phyloP scores from a whole-genome alignment of 2,329 filamentous ascomycete species.

The Penicillium sp. region DNA sequence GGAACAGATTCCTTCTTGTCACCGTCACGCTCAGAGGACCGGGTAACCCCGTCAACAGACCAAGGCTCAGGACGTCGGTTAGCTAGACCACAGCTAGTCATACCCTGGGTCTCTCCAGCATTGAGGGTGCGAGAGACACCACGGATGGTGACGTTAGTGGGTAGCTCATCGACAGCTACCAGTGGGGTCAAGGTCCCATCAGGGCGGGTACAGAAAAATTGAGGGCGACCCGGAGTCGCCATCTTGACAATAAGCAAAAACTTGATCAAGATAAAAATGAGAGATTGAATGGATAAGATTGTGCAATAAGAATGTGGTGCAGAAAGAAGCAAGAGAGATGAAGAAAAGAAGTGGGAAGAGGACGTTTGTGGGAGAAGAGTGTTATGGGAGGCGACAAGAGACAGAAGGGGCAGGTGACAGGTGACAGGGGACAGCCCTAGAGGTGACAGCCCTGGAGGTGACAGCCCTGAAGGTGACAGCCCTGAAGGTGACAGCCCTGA shows the following conservation, averaged over 20 bases:
- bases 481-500: neutral
- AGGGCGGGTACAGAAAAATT: conserved; percentile 37
- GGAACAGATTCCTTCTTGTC: conserved; percentile 4
- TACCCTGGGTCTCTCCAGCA: conserved; percentile 34
- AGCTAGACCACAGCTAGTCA: conserved; percentile 36
- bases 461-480: neutral
- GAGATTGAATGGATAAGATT: neutral
- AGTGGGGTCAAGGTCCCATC: conserved; percentile 37
- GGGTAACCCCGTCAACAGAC: conserved; percentile 24
- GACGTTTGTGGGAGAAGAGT: neutral
- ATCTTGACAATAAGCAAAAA: conserved; percentile 9
- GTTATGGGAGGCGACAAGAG: neutral
- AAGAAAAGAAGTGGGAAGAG: conserved; percentile 7
- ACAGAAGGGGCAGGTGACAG: neutral
- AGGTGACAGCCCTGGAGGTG: neutral
- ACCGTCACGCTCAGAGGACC: neutral
- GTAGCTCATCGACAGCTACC: conserved; percentile 41
- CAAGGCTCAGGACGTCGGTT: conserved; percentile 28
- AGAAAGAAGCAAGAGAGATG: conserved; percentile 6
- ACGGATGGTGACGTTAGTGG: conserved; percentile 29
- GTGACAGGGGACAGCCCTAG: neutral
- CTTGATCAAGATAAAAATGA: neutral
- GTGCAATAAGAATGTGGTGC: neutral
- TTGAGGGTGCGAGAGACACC: conserved; percentile 32
- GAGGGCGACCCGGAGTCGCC: conserved; percentile 27